Percentiles rank a stretch among this genome's conserved stretches.
Conservation (phyloP, 78 protist genomes). For the Dictyostelium citrinum region DNA sequence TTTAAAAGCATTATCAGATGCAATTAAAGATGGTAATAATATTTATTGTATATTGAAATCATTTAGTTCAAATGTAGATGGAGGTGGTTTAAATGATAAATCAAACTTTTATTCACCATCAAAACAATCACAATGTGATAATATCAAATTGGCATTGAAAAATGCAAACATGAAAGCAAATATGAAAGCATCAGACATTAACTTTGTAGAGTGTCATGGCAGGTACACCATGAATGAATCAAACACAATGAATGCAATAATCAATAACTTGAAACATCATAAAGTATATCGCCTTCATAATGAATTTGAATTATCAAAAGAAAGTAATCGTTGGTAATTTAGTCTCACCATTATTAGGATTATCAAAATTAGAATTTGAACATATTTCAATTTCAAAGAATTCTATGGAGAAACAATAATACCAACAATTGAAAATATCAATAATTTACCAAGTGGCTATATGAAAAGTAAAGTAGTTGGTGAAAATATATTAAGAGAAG, state of each 20-base stretch:
- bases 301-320: not conserved
- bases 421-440: not conserved
- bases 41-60: slow-evolving; percentile 73
- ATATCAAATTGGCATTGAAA: slow-evolving; percentile 6
- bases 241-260: not conserved
- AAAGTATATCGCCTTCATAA: not conserved
- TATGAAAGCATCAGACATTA: not conserved
- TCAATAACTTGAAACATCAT: not conserved
- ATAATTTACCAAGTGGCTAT: slow-evolving; percentile 3
- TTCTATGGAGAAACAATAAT: not conserved
- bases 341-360: slow-evolving; percentile 9
- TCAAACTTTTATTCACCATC: slow-evolving; percentile 1
- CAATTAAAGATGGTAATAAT: slow-evolving; percentile 38
- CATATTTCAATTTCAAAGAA: not conserved
- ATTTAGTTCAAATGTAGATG: slow-evolving; percentile 79
- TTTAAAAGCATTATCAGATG: slow-evolving; percentile 6
- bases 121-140: not conserved
- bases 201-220: slow-evolving; percentile 36
- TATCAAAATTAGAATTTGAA: not conserved
- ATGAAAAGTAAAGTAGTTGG: slow-evolving; percentile 32
- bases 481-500: not conserved
- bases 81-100: slow-evolving; percentile 41
- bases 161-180: not conserved
- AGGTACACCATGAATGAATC: not conserved
- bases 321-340: slow-evolving; percentile 20